Conservation (phyloP, 306 rosid species). For the Herpetospermum pedunculosum region DNA sequence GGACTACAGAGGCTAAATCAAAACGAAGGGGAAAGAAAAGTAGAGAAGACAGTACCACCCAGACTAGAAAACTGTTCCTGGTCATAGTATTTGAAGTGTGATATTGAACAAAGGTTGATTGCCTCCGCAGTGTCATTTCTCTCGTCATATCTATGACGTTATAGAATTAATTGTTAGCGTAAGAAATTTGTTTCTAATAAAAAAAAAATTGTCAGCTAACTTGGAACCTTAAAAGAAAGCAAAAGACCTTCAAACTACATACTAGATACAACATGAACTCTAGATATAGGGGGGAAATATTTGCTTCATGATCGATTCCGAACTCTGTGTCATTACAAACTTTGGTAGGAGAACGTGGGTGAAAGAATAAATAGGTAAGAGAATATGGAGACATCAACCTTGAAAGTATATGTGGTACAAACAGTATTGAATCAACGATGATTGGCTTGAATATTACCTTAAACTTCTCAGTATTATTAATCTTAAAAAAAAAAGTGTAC, state of each 20-base stretch:
- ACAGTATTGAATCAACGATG: background rate
- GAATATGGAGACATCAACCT: background rate
- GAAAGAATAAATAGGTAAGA: background rate
- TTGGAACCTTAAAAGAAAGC: background rate
- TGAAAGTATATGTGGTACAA: background rate
- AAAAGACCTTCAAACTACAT: background rate
- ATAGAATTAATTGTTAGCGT: slow-evolving; percentile 10
- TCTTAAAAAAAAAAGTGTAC: background rate
- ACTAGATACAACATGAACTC: background rate
- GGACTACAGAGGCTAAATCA: background rate
- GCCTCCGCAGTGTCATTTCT: slow-evolving; percentile 65
- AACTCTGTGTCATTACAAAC: background rate
- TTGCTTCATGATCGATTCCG: background rate
- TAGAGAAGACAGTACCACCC: slow-evolving; percentile 42
- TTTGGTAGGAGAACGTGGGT: background rate
- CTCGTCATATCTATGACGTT: slow-evolving; percentile 43
- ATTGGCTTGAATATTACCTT: background rate
- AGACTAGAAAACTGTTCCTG: slow-evolving; percentile 41
- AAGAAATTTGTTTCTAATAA: background rate
- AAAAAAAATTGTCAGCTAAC: background rate
- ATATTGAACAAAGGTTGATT: slow-evolving; percentile 62
- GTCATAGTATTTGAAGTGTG: slow-evolving; percentile 47
- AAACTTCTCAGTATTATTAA: background rate
- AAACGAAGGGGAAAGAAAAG: background rate
- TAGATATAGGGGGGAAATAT: background rate